Evolutionary conservation across 179 eudicot genomes (phyloP), one percentile per base, ranked within the genome.

Genomic region (Drosera spatulata): DNA sequence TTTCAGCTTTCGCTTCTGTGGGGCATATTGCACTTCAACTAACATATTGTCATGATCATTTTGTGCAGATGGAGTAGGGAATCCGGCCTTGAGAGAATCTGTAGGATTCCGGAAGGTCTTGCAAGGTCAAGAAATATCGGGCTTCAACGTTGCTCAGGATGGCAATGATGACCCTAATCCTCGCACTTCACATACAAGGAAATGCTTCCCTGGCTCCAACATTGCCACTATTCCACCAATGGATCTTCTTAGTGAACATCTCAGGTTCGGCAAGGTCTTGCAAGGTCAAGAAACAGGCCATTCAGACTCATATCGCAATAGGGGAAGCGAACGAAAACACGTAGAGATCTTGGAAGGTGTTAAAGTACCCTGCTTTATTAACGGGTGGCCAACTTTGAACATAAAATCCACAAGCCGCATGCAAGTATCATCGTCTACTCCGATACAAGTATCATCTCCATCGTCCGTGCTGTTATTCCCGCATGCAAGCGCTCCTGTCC

Each of bases 121-220:
- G 99, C 99, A 93, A 93, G 99, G 99, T 93, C 99, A 93, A 93
- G 99, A 93, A 93, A 87, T 89, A 60, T 61, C 65, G 66, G 80
- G 88, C 75, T 80, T 77, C 10, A 55, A 37, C 39, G 10, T n/a
- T 60, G 61, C 76, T 58, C 71, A 54, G 57, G 77, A 70, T 40
- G 71, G 82, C 54, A 71, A 59, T 67, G 82, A 81, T 63, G 63
- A 73, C 70, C 84, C 62, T 6, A 72, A 66, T 68, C 82, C 62
- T 67, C 64, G 67, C 15, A 66, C 69, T 41, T 66, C 81, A 3
- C 82, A 79, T 2, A 64, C 72, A 14, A 79, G 84, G 70, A 73
- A 77, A 64, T 72, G 68, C 59, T 71, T 50, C 64, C 67, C 78
- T 15, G 65, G 71, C 53, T 67, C 66, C 37, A 55, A 55, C 41